A percentile compares a stretch with the other conserved stretches of the same genome.
phyloP scores from a whole-genome alignment of 208 protist genomes.

The Crithidia brevicula region DNA sequence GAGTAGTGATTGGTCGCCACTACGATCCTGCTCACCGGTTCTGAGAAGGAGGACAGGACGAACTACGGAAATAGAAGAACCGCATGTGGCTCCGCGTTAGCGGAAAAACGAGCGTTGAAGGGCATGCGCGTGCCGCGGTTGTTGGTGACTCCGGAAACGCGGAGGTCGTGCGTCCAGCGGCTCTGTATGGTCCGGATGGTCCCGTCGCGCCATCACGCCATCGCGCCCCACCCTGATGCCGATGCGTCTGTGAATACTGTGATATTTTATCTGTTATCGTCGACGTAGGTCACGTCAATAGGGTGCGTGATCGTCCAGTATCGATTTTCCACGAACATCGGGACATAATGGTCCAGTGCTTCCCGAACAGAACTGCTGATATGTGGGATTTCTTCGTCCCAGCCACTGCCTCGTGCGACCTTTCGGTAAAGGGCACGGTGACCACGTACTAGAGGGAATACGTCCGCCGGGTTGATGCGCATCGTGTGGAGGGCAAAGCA shows the following conservation, averaged over 20 bases:
- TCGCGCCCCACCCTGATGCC: conserved; percentile 4
- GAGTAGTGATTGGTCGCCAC: conserved; percentile 9
- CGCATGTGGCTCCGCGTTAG: conserved; percentile 7
- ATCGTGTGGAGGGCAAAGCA: conserved; percentile 21
- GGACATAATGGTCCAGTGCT: background rate
- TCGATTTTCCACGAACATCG: background rate
- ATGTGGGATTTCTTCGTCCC: background rate
- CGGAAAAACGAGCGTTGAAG: conserved; percentile 12
- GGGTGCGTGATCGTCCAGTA: conserved; percentile 8
- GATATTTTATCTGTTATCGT: background rate
- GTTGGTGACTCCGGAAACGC: conserved; percentile 1
- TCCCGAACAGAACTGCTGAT: background rate
- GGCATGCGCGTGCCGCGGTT: conserved; percentile 6
- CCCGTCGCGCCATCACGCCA: conserved; percentile 9
- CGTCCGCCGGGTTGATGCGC: conserved; percentile 17
- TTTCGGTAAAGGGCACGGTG: background rate
- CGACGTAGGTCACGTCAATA: conserved; percentile 5
- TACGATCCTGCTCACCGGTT: background rate
- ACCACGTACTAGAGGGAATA: conserved; percentile 1
- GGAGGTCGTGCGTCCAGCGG: conserved; percentile 5
- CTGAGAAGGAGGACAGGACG: background rate
- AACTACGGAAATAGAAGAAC: background rate
- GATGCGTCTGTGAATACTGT: conserved; percentile 9
- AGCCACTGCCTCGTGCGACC: conserved; percentile 2
- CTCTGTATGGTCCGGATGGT: background rate